A percentile compares a stretch with the other conserved stretches of the same genome.
phyloP scores from a whole-genome alignment of 2,329 filamentous ascomycete genomes.

The Penicillium sp. region DNA sequence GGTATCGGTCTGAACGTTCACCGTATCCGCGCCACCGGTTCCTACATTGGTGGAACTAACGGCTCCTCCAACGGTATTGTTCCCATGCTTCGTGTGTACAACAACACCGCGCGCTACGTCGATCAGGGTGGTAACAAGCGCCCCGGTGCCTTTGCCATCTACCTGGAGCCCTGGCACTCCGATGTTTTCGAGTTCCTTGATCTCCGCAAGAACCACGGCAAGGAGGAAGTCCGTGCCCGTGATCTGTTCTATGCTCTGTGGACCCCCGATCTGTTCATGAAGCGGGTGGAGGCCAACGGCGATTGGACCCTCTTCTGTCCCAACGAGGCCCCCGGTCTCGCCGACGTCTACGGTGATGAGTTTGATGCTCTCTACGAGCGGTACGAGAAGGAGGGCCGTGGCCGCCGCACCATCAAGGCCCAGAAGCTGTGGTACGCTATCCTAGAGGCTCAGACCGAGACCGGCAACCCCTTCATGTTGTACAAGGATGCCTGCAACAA shows the following conservation, averaged over 20 bases:
- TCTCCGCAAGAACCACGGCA: conserved; percentile 97
- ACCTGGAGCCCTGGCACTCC: conserved; percentile 97
- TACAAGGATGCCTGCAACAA: conserved; percentile 98
- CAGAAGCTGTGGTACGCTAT: conserved; percentile 99
- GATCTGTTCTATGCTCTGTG: conserved; percentile 97
- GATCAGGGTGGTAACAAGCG: conserved; percentile 99
- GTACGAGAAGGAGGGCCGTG: conserved; percentile 84
- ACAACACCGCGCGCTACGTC: conserved; percentile 98
- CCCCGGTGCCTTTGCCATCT: conserved; percentile 96
- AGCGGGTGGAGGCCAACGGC: conserved; percentile 93
- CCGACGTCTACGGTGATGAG: conserved; percentile 95
- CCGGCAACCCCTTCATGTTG: conserved; percentile 98
- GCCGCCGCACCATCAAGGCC: conserved; percentile 87
- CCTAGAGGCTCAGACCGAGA: conserved; percentile 96
- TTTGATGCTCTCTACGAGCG: conserved; percentile 89
- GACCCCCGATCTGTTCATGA: conserved; percentile 99
- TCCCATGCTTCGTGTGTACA: conserved; percentile 97
- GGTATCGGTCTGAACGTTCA: conserved; percentile 97
- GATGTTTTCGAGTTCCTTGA: conserved; percentile 98
- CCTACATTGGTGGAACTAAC: conserved; percentile 97
- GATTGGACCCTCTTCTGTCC: conserved; percentile 99
- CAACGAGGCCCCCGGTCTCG: conserved; percentile 89
- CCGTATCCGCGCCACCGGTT: conserved; percentile 93
- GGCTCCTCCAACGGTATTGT: conserved; percentile 96
- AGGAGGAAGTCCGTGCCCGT: conserved; percentile 94